A percentile compares a stretch with the other conserved stretches of the same genome.
These are phyloP conservation scores for Taphrina wiesneri DNA, from an alignment of 1,139 yeast species.

Conservation along the genomic window DNA sequence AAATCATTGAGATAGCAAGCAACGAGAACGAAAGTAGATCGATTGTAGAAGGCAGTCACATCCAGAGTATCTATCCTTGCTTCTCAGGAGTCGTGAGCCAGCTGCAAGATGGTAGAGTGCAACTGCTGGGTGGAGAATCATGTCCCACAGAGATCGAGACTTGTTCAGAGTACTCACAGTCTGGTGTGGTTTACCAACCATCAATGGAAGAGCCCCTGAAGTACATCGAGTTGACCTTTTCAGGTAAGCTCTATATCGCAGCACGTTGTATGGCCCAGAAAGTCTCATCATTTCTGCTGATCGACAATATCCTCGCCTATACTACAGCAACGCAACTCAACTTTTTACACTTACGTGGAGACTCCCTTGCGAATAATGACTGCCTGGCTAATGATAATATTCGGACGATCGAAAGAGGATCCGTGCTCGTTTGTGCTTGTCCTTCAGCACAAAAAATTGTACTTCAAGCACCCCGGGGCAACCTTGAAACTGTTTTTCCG, in stretches of 20 bases:
- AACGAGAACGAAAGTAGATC: background rate
- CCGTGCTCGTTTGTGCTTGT: slow-evolving; percentile 71
- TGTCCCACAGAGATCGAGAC: background rate
- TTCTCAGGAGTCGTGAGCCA: background rate
- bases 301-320: slow-evolving; percentile 72
- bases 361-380: background rate
- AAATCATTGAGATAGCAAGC: background rate
- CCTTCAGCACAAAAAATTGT: slow-evolving; percentile 83
- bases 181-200: background rate
- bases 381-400: slow-evolving; percentile 62
- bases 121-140: background rate
- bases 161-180: background rate
- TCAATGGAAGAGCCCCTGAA: background rate
- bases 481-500: slow-evolving; percentile 89
- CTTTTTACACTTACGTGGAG: slow-evolving; percentile 47
- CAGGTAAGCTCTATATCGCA: slow-evolving; percentile 73
- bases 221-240: slow-evolving; percentile 65
- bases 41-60: background rate
- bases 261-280: slow-evolving; percentile 65
- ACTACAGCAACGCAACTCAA: slow-evolving; percentile 74
- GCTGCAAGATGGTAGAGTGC: background rate
- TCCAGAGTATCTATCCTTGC: background rate
- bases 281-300: slow-evolving; percentile 76
- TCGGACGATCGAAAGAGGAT: slow-evolving; percentile 89
- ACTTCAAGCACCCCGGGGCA: slow-evolving; percentile 94